Base-by-base conservation (phyloP, 805 yeast genomes). In the Komagataella mondaviorum region DNA sequence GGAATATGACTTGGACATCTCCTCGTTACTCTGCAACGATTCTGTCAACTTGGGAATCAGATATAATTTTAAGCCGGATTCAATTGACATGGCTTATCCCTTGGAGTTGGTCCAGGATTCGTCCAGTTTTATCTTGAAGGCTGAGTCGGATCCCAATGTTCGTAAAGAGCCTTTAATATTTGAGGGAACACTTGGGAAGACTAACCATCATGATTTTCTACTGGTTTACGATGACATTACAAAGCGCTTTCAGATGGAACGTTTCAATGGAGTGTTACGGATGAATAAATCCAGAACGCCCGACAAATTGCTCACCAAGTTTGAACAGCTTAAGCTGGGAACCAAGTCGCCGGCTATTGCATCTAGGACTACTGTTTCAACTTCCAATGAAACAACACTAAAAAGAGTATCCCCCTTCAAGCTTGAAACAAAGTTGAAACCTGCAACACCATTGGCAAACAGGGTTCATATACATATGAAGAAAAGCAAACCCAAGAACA, bases 41-140 rank as follows among this genome's bases (percentile, higher is more conserved):
- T 45, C 53, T 6, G 30, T 54, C 4, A n/a, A 46, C 45, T 30
- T 14, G 39, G 44, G 10, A 12, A 7, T 36, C 8, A 17, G 16
- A 64, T 67, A 56, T 48, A 65, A 66, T 5, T 66, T 66, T 47
- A 57, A 58, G 17, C 70, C 69, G 1, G 67, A 66, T 46, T 65
- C 63, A 23, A 54, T 66, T 3, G 68, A 65, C 52, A 52, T 56
- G 12, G 47, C 53, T 0, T 55, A 48, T 23, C 58, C 62, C 10
- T 59, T 62, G 5, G 51, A 56, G 23, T 52, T 64, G 56, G 56
- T 60, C 1, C 54, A 53, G 24, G 45, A 54, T 6, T 54, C 57
- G 4, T 60, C 57, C 20, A 51, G 55, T 4, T 63, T 55, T 50
- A 55, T 64, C 1, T 22, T 64, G 48, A 51, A 54, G 46, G 57